A percentile compares a stretch with the other conserved stretches of the same genome.
Evolutionary conservation across 2,329 filamentous ascomycete species (phyloP).

Genomic region (Blastomyces percursus): DNA sequence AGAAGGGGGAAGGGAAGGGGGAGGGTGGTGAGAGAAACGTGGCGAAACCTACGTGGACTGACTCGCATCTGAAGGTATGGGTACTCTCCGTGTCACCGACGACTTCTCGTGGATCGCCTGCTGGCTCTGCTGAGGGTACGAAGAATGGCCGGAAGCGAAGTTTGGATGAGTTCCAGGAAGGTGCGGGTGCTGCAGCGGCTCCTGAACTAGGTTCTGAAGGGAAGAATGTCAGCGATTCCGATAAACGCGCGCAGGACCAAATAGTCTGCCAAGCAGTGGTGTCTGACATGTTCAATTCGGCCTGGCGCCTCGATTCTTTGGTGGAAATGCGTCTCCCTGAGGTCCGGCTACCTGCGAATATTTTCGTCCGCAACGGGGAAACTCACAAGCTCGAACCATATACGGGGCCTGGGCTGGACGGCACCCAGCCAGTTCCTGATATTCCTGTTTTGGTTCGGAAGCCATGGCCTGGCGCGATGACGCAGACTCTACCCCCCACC

Average conservation of each 20-base stretch:
- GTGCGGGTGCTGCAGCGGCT: constrained; percentile 3
- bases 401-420: constrained; percentile 53
- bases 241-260: constrained; percentile 32
- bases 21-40: constrained; percentile 14
- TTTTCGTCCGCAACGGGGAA: constrained; percentile 55
- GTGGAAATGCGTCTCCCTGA: constrained; percentile 54
- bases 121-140: constrained; percentile 17
- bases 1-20: constrained; percentile 14
- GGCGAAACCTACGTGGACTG: constrained; percentile 57
- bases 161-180: constrained; percentile 39
- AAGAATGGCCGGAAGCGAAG: constrained; percentile 37
- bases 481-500: constrained; percentile 57
- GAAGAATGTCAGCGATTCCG: not conserved
- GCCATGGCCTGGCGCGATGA: constrained; percentile 64
- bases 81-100: constrained; percentile 50
- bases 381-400: constrained; percentile 59
- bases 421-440: constrained; percentile 42
- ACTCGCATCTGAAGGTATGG: constrained; percentile 74
- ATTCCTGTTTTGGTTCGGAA: constrained; percentile 61
- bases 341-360: constrained; percentile 55
- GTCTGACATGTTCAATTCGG: constrained; percentile 67
- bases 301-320: constrained; percentile 62
- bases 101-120: constrained; percentile 13
- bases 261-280: constrained; percentile 52
- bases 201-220: constrained; percentile 4